Percentiles rank a stretch among this genome's conserved stretches.
Conservation (phyloP, 768 basidiomycete genomes). For the Boletus pseudo-olivaceus region DNA sequence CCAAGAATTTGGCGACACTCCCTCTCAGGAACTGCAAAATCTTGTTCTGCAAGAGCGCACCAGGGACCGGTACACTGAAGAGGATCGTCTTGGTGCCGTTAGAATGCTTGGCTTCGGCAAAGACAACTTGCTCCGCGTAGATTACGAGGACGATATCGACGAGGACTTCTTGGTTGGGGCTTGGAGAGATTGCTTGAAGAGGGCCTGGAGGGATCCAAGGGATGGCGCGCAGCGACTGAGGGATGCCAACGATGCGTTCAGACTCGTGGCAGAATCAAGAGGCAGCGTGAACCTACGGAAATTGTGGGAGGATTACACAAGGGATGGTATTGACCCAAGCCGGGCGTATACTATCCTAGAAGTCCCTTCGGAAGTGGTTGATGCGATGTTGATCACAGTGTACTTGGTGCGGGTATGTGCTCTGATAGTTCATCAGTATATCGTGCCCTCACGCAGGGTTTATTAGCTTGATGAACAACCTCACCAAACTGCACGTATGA, state of each 20-base stretch:
- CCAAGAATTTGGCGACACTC: constrained; percentile 46
- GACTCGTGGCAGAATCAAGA: constrained; percentile 62
- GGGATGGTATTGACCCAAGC: constrained; percentile 59
- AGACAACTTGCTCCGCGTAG: constrained; percentile 55
- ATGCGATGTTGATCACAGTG: constrained; percentile 72
- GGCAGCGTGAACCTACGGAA: constrained; percentile 48
- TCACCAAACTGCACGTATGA: constrained; percentile 63
- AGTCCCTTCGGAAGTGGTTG: constrained; percentile 67
- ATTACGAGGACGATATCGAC: constrained; percentile 66
- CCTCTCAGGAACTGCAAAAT: constrained; percentile 47
- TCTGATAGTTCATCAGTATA: background rate
- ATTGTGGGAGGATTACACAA: constrained; percentile 53
- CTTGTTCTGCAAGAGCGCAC: constrained; percentile 59
- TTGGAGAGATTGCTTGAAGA: constrained; percentile 56
- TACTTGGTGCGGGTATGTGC: constrained; percentile 63
- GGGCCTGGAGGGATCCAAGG: constrained; percentile 49
- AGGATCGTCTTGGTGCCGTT: constrained; percentile 51
- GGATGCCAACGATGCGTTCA: constrained; percentile 64
- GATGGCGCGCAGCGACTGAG: constrained; percentile 46
- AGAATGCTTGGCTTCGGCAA: constrained; percentile 63
- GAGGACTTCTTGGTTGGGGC: constrained; percentile 69
- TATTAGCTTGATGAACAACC: constrained; percentile 69
- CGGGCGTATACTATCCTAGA: constrained; percentile 72
- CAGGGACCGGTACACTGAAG: constrained; percentile 58
- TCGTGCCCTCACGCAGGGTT: constrained; percentile 7